Conservation (phyloP, 75 land plant species). For the Chamaecyparis obtusa region DNA sequence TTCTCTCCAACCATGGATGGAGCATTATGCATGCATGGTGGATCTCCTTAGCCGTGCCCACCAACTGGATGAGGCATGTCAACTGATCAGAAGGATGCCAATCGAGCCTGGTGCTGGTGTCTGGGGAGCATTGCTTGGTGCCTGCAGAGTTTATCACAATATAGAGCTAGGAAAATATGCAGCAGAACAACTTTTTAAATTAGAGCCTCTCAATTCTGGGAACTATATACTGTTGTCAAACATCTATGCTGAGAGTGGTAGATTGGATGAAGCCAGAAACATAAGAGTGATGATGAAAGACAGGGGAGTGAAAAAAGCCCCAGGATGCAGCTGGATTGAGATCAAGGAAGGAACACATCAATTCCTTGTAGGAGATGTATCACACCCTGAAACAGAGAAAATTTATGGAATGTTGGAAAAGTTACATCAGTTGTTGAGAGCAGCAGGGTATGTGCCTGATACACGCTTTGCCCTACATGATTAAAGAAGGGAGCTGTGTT, state of each 20-base stretch:
- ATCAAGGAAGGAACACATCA: conserved; percentile 1
- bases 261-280: not conserved
- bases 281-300: conserved; percentile 4
- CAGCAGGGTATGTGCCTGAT: not conserved
- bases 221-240: conserved; percentile 1
- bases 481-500: not conserved
- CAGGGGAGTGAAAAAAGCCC: not conserved
- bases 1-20: conserved; percentile 26
- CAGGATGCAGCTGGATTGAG: conserved; percentile 9
- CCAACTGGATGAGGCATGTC: not conserved
- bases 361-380: conserved; percentile 3
- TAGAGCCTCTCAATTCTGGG: conserved; percentile 8
- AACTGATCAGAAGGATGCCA: not conserved
- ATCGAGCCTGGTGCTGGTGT: not conserved
- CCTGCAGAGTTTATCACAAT: not conserved
- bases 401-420: conserved; percentile 1
- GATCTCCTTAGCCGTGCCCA: conserved; percentile 29
- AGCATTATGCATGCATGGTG: conserved; percentile 61
- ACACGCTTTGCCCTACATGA: conserved; percentile 9
- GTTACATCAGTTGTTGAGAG: not conserved
- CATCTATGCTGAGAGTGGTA: not conserved
- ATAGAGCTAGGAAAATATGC: conserved; percentile 5
- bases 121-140: not conserved
- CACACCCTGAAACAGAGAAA: not conserved
- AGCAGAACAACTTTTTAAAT: not conserved